phyloP scores from a whole-genome alignment of 2,329 filamentous ascomycete species.

The Neoascochyta sp. region DNA sequence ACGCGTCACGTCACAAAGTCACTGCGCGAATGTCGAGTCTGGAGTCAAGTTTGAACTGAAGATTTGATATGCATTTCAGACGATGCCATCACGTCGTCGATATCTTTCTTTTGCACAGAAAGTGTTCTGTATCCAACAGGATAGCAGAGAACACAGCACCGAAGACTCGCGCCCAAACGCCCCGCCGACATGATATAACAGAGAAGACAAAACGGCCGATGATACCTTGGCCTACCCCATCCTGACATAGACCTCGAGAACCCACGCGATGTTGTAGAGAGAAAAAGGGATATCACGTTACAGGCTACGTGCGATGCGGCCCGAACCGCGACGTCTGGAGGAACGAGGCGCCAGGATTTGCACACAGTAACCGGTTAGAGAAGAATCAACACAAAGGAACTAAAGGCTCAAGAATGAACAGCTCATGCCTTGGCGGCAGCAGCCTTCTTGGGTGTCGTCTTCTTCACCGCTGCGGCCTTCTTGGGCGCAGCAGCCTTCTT shows the following conservation, averaged over 20 bases:
- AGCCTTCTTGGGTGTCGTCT: slow-evolving; percentile 49
- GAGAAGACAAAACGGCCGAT: slow-evolving; percentile 13
- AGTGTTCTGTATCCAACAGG: no score
- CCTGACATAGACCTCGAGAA: slow-evolving; percentile 8
- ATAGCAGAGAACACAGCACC: slow-evolving; percentile 5
- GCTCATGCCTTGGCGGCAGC: slow-evolving; percentile 40
- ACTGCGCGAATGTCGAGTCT: slow-evolving; percentile 2
- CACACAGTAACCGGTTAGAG: slow-evolving; percentile 14
- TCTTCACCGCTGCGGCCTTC: slow-evolving; percentile 48
- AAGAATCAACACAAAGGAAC: slow-evolving; percentile 27
- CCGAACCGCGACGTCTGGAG: slow-evolving; percentile 2
- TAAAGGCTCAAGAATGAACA: slow-evolving; percentile 7
- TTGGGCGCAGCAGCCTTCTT: slow-evolving; percentile 39
- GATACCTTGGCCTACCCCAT: slow-evolving; percentile 9
- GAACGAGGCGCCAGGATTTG: slow-evolving; percentile 7
- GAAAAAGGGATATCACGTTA: slow-evolving; percentile 34
- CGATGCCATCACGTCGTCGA: slow-evolving; percentile 7
- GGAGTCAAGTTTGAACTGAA: slow-evolving; percentile 5
- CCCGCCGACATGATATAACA: slow-evolving; percentile 22
- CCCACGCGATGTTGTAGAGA: slow-evolving; percentile 14
- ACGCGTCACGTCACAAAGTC: slow-evolving; percentile 2
- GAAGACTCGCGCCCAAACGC: slow-evolving; percentile 19
- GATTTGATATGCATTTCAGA: slow-evolving; percentile 5
- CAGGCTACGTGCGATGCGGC: slow-evolving; percentile 9
- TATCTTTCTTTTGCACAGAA: slow-evolving; percentile 1